Base-by-base conservation (phyloP, 306 rosid species). In the Castanea mollissima region DNA sequence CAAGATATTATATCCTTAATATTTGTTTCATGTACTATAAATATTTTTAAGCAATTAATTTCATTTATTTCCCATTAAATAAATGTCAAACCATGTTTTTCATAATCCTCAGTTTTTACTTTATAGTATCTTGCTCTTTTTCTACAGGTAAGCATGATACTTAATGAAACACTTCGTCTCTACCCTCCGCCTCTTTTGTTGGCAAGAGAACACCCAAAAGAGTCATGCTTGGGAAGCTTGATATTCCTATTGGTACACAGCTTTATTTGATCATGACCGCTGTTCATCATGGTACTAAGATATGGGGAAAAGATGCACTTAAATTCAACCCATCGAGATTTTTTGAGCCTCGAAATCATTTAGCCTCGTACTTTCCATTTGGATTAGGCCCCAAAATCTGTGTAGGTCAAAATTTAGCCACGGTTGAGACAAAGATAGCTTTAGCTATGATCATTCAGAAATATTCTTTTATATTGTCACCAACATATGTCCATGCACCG, bases 281-380 rank as follows among this genome's bases (percentile, higher is more conserved):
- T 15, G 67, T 71, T 64, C 96, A 87, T 69, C 90, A 86, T n/a
- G 88, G 87, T 58, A 51, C 38, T 25, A 69, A 75, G 52, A 64
- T 87, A 31, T 89, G 93, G 96, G 90, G 90, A 77, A 84, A 84
- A 75, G 90, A 88, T 74, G 89, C 89, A n/a, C 69, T 74, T 62
- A 60, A 82, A 60, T 91, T 91, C 88, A 86, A 87, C 46, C 93
- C 91, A 7, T 58, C 34, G 81, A 89, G 90, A 69, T 91, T 89
- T 80, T 18, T 41, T 0, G 85, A 87, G 78, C 79, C 91, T 49
- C 65, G 86, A n/a, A 84, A 80, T 69, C 85, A 78, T 78, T 49
- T 82, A 20, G 86, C 89, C 63, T 67, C 88, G 0, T 85, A 73
- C 79, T 69, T 86, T 65, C 87, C 96, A 25, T 89, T 91, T 56